Percentiles rank a stretch among this genome's conserved stretches.
Conservation (phyloP, 2,329 filamentous ascomycete genomes). For the Emericellopsis atlantica region DNA sequence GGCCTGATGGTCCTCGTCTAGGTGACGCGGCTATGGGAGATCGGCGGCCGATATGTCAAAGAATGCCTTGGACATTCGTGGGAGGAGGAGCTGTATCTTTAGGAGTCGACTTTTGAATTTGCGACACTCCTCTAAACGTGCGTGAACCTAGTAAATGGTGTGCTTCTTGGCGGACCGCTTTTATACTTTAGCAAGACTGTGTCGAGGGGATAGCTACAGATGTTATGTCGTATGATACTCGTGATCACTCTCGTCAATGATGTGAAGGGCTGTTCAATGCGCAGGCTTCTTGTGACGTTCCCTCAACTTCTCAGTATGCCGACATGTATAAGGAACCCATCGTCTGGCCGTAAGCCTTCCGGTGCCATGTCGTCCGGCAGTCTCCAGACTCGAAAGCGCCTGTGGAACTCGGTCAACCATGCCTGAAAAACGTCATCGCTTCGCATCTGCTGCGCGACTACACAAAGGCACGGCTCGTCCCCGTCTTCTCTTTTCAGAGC, state of each 20-base stretch:
- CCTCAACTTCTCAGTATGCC: constrained; percentile 40
- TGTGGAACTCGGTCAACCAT: constrained; percentile 61
- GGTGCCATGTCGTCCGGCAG: constrained; percentile 53
- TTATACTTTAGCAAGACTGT: too few species aligned
- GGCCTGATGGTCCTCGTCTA: constrained; percentile 11
- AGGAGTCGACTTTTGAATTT: constrained; percentile 2
- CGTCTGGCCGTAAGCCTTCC: constrained; percentile 43
- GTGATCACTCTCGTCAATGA: too few species aligned
- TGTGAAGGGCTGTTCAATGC: too few species aligned
- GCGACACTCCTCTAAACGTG: too few species aligned
- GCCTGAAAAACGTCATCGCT: constrained; percentile 73
- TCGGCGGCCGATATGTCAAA: constrained; percentile 10
- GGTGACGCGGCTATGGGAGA: constrained; percentile 11
- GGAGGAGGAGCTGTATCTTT: constrained; percentile 11
- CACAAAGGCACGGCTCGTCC: constrained; percentile 48
- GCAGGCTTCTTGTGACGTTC: neutral
- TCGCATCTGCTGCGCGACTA: constrained; percentile 83
- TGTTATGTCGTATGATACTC: too few species aligned
- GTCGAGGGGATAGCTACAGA: too few species aligned
- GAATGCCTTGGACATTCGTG: constrained; percentile 6
- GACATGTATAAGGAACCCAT: constrained; percentile 75
- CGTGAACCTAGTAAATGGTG: too few species aligned
- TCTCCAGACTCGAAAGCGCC: constrained; percentile 62
- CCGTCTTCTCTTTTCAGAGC: constrained; percentile 28
- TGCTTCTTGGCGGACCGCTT: too few species aligned